Evolutionary conservation across 371 early-diverging fungal species (phyloP).

Genomic region (Gilbertella persicaria): DNA sequence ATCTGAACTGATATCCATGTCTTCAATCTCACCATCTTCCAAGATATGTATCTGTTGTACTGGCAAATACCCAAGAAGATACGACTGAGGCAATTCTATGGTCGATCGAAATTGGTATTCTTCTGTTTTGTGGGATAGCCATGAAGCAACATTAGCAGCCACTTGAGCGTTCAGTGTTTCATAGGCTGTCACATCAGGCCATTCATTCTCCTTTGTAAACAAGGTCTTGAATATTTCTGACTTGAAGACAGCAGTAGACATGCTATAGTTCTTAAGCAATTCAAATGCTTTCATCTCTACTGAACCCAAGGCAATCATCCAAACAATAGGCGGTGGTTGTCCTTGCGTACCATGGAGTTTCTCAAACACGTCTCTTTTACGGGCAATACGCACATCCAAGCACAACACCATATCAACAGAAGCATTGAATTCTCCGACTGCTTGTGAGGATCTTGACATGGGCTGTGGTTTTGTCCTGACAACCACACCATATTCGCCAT

Average conservation of each 20-base stretch:
- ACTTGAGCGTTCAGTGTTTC: not conserved
- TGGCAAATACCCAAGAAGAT: not conserved
- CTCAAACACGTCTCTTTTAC: not conserved
- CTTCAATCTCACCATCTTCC: not conserved
- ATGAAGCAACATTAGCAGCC: slow-evolving; percentile 1
- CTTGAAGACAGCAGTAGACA: not conserved
- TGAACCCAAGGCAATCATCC: slow-evolving; percentile 16
- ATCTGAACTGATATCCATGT: slow-evolving; percentile 19
- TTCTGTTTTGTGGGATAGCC: not conserved
- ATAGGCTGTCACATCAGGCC: slow-evolving; percentile 2
- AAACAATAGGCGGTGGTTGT: not conserved
- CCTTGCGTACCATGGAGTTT: not conserved
- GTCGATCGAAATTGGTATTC: slow-evolving; percentile 16
- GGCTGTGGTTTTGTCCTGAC: slow-evolving; percentile 6
- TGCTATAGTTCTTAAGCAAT: not conserved
- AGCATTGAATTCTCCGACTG: not conserved
- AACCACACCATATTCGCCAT: slow-evolving; percentile 20
- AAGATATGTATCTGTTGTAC: not conserved
- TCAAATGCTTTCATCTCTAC: slow-evolving; percentile 9
- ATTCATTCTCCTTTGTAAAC: not conserved
- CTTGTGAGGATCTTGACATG: not conserved
- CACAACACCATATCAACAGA: slow-evolving; percentile 9
- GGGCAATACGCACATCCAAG: slow-evolving; percentile 3
- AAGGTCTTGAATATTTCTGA: not conserved
- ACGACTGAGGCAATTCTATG: slow-evolving; percentile 3